Evolutionary conservation across 352 stramenopile genomes (phyloP).

Genomic region (Elongisporangium prolatum): DNA sequence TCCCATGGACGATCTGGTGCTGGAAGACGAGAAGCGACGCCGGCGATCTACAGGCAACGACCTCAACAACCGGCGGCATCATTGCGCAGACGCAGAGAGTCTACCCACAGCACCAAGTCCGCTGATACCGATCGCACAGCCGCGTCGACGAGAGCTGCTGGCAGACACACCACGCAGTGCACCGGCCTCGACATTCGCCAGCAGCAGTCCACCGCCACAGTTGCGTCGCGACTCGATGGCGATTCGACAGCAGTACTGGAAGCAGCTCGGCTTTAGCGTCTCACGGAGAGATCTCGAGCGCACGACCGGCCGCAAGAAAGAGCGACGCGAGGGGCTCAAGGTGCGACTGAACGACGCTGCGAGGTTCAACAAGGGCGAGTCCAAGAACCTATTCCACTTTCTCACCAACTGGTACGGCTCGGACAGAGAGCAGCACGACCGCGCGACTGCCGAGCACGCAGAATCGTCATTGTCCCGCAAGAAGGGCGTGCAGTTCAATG

Average conservation of each 20-base stretch:
- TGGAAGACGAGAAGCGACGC: constrained; percentile 78
- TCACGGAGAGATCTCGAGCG: constrained; percentile 80
- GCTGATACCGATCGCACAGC: constrained; percentile 12
- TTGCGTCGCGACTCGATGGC: constrained; percentile 78
- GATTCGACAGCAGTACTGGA: constrained; percentile 86
- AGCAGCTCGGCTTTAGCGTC: constrained; percentile 74
- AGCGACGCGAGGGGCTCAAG: constrained; percentile 68
- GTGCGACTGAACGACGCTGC: constrained; percentile 67
- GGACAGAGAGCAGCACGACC: constrained; percentile 6
- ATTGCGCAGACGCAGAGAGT: constrained; percentile 50
- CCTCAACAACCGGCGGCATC: neutral
- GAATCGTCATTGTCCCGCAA: constrained; percentile 12
- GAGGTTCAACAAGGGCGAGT: constrained; percentile 26
- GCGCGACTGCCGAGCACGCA: constrained; percentile 4
- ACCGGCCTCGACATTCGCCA: constrained; percentile 1
- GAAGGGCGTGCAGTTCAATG: constrained; percentile 48
- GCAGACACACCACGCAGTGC: constrained; percentile 16
- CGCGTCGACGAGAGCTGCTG: constrained; percentile 4
- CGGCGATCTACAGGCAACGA: constrained; percentile 38
- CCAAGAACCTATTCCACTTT: constrained; percentile 76
- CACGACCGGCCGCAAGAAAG: constrained; percentile 53
- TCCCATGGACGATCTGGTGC: constrained; percentile 62
- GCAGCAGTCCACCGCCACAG: constrained; percentile 17
- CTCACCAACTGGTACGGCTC: constrained; percentile 73
- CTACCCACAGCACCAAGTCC: constrained; percentile 42